Percentiles rank a stretch among this genome's conserved stretches.
These are phyloP conservation scores for Phytophthora vignae DNA, from an alignment of 352 stramenopile species.

Conservation along the genomic window DNA sequence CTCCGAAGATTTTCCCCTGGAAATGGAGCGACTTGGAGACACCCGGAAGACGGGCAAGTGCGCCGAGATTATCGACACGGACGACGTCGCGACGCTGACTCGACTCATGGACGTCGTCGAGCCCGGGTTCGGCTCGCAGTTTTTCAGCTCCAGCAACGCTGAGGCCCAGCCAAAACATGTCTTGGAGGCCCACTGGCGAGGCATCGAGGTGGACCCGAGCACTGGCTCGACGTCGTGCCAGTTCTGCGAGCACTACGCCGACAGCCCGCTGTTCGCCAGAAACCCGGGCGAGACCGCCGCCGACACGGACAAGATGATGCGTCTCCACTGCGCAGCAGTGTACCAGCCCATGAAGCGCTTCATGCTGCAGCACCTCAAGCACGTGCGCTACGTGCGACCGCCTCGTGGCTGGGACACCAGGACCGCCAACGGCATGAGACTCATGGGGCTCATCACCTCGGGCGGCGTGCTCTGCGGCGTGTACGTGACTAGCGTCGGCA, in stretches of 20 bases:
- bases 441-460: constrained; percentile 9
- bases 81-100: constrained; percentile 1
- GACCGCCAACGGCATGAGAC: background rate
- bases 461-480: constrained; percentile 15
- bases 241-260: background rate
- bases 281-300: background rate
- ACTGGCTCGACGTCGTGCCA: background rate
- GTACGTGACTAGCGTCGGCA: background rate
- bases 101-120: background rate
- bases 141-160: constrained; percentile 7
- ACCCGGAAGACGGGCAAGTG: background rate
- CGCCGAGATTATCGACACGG: background rate
- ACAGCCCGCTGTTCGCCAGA: background rate
- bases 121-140: constrained; percentile 1
- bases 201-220: background rate
- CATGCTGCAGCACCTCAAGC: constrained; percentile 11
- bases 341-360: constrained; percentile 13
- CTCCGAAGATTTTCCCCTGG: too few relatives aligned
- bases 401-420: constrained; percentile 1
- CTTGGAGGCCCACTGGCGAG: constrained; percentile 1
- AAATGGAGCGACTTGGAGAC: background rate
- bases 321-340: background rate
- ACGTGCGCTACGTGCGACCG: constrained; percentile 11
- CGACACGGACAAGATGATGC: background rate
- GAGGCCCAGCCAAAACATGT: background rate